These are phyloP conservation scores for Fusarium nygamai DNA, from an alignment of 2,329 filamentous ascomycete genomes.

Conservation along the genomic window DNA sequence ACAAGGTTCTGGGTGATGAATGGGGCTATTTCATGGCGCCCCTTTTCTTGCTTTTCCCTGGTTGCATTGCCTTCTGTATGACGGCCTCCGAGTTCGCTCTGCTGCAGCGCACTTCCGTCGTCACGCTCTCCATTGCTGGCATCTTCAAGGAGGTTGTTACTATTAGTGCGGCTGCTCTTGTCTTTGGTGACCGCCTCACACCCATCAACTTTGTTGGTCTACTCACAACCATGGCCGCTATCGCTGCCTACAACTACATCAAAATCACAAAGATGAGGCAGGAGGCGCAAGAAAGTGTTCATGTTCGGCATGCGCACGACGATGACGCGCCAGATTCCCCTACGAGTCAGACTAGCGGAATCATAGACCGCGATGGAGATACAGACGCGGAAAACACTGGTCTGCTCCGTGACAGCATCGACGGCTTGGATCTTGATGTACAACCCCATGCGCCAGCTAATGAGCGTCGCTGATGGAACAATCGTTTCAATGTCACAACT, in stretches of 20 bases:
- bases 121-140: constrained; percentile 94
- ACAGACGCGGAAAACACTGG: constrained; percentile 58
- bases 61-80: constrained; percentile 93
- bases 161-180: constrained; percentile 84
- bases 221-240: constrained; percentile 87
- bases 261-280: constrained; percentile 90
- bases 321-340: constrained; percentile 45
- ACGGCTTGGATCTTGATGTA: constrained; percentile 50
- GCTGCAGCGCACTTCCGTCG: constrained; percentile 92
- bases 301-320: constrained; percentile 51
- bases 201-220: constrained; percentile 88
- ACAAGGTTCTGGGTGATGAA: constrained; percentile 69
- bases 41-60: constrained; percentile 86
- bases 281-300: constrained; percentile 70
- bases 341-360: constrained; percentile 52
- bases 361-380: constrained; percentile 55
- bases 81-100: constrained; percentile 95
- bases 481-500: constrained; percentile 19
- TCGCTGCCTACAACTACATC: constrained; percentile 91
- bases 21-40: constrained; percentile 76
- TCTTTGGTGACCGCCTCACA: constrained; percentile 90
- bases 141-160: constrained; percentile 99
- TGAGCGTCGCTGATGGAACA: constrained; percentile 28
- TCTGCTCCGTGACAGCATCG: constrained; percentile 54
- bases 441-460: constrained; percentile 30